These are phyloP conservation scores for Colletotrichum musae DNA, from an alignment of 2,329 filamentous ascomycete species.

Conservation along the genomic window DNA sequence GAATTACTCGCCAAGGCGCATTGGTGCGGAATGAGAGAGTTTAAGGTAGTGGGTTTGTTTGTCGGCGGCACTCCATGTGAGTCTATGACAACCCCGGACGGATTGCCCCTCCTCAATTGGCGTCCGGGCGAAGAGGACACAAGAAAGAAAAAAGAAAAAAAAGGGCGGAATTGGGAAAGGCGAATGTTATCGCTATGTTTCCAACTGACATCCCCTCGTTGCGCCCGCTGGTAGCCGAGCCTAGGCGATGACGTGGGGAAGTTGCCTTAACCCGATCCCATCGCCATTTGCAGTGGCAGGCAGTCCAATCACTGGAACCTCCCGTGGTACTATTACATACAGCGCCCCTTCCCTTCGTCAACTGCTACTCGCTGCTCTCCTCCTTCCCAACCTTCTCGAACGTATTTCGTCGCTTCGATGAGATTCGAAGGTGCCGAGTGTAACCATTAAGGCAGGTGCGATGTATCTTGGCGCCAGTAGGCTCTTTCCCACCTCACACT, in stretches of 20 bases:
- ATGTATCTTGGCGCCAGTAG: too few relatives aligned
- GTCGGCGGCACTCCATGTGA: too few relatives aligned
- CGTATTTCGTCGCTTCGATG: constrained; percentile 15
- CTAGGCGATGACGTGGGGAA: constrained; percentile 39
- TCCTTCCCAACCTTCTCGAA: constrained; percentile 21
- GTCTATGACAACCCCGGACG: too few relatives aligned
- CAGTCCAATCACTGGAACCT: not conserved
- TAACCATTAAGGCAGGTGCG: constrained; percentile 34
- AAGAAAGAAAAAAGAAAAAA: not conserved
- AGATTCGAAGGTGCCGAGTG: constrained; percentile 35
- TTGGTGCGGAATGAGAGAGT: too few relatives aligned
- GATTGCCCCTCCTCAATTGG: too few relatives aligned
- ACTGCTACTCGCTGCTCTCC: not conserved
- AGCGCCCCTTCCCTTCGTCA: not conserved
- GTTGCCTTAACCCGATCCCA: not conserved
- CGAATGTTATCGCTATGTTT: constrained; percentile 35
- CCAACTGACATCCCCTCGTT: constrained; percentile 11
- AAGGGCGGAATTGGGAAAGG: constrained; percentile 27
- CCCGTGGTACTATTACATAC: not conserved
- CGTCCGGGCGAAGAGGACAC: not conserved
- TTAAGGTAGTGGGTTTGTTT: too few relatives aligned
- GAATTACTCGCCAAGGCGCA: too few relatives aligned
- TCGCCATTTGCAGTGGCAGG: not conserved
- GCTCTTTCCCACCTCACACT: too few relatives aligned
- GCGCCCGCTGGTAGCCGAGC: constrained; percentile 36